These are phyloP conservation scores for Colletotrichum truncatum DNA, from an alignment of 2,329 filamentous ascomycete genomes.

Conservation along the genomic window DNA sequence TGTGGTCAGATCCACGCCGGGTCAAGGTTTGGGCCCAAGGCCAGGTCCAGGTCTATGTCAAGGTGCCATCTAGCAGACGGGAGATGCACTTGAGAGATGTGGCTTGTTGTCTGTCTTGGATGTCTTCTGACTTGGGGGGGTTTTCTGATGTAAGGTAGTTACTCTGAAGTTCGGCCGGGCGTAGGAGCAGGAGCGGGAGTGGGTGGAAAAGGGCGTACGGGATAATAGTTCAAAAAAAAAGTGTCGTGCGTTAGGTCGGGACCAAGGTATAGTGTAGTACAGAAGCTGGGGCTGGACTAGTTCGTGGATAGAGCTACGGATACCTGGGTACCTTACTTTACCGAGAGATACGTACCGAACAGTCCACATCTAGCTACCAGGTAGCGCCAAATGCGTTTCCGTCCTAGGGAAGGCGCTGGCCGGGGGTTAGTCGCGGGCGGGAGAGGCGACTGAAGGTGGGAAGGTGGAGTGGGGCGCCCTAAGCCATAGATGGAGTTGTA, in stretches of 20 bases:
- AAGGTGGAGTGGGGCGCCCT: conserved; percentile 4
- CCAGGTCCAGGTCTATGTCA: conserved; percentile 28
- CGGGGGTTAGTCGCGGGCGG: conserved; percentile 11
- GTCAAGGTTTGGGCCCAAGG: conserved; percentile 21
- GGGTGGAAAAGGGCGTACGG: conserved; percentile 1
- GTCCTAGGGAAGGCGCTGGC: conserved; percentile 15
- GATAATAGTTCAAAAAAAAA: not conserved
- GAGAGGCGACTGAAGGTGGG: conserved; percentile 24
- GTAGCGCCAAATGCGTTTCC: conserved; percentile 19
- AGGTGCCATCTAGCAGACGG: conserved; percentile 16
- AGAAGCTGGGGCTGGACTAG: not conserved
- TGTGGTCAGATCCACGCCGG: conserved; percentile 24
- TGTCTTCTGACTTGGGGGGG: not conserved
- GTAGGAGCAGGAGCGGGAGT: conserved; percentile 10
- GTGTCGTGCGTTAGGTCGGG: conserved; percentile 16
- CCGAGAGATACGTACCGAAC: not conserved
- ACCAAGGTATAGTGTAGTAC: not conserved
- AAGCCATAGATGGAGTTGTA: not conserved
- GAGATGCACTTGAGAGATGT: conserved; percentile 18
- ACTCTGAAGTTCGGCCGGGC: not conserved
- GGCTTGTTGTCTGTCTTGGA: conserved; percentile 13
- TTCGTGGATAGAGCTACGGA: not conserved
- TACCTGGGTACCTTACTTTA: not conserved
- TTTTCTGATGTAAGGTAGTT: conserved; percentile 6
- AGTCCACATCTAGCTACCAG: not conserved